phyloP scores from a whole-genome alignment of 495 filamentous ascomycete species.

The Penicillium alfredii region DNA sequence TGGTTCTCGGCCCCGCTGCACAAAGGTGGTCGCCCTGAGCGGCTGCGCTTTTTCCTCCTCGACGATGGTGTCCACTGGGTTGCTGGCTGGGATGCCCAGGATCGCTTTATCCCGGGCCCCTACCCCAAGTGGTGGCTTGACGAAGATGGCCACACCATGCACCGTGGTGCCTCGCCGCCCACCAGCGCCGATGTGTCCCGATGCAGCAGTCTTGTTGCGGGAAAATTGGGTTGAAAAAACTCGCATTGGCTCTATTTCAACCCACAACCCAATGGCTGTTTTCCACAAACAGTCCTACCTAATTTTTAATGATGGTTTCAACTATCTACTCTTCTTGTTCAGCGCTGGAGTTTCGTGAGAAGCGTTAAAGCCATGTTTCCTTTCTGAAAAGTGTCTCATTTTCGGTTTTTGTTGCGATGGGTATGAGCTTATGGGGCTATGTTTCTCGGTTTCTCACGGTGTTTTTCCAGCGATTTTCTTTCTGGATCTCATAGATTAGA shows the following conservation, averaged over 20 bases:
- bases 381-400: not conserved
- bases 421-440: too few relatives aligned
- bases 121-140: slow-evolving; percentile 43
- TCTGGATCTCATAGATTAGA: not conserved
- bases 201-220: slow-evolving; percentile 33
- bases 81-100: slow-evolving; percentile 40
- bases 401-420: not conserved
- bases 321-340: too few relatives aligned
- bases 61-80: slow-evolving; percentile 42
- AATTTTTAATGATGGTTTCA: too few relatives aligned
- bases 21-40: slow-evolving; percentile 30
- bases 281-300: too few relatives aligned
- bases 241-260: too few relatives aligned
- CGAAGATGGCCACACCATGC: slow-evolving; percentile 34
- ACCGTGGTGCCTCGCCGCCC: slow-evolving; percentile 32
- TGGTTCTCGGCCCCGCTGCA: slow-evolving; percentile 34
- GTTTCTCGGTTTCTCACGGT: too few relatives aligned
- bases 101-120: slow-evolving; percentile 40
- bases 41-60: slow-evolving; percentile 39
- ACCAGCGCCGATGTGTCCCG: slow-evolving; percentile 38
- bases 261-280: too few relatives aligned
- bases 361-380: not conserved
- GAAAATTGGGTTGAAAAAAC: slow-evolving; percentile 29
- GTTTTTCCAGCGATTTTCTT: too few relatives aligned
- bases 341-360: not conserved